phyloP scores from a whole-genome alignment of 176 grass and related monocot genomes.

The Cenchrus purpureus region DNA sequence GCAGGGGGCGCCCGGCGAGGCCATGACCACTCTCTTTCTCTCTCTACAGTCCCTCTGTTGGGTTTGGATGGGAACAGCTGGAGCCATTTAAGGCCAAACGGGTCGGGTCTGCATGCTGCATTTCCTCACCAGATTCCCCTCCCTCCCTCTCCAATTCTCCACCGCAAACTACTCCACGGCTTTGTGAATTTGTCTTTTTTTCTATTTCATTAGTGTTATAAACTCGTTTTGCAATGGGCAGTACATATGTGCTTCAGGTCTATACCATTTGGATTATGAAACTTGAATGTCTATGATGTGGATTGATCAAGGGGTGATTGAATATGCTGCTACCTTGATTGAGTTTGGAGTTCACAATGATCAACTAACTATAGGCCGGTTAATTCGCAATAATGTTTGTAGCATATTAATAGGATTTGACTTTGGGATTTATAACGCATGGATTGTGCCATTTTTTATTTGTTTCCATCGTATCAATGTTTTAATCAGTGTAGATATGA shows the following conservation, averaged over 20 bases:
- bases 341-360: neutral
- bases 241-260: neutral
- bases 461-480: neutral
- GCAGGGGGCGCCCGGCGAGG: conserved; percentile 34
- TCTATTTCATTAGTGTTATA: neutral
- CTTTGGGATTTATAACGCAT: neutral
- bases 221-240: neutral
- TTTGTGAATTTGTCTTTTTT: neutral
- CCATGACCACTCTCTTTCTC: conserved; percentile 53
- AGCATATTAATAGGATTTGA: neutral
- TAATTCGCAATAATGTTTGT: neutral
- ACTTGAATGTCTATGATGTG: neutral
- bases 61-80: conserved; percentile 74
- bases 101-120: conserved; percentile 57
- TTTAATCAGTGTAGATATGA: neutral
- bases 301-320: neutral
- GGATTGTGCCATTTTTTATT: neutral
- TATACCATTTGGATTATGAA: neutral
- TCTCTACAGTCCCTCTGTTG: conserved; percentile 54
- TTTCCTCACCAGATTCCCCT: neutral
- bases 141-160: neutral
- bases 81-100: conserved; percentile 75
- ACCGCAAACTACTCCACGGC: neutral
- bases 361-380: neutral
- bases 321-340: neutral